Conservation (phyloP, 2,329 filamentous ascomycete species). For the Onygenales sp. region DNA sequence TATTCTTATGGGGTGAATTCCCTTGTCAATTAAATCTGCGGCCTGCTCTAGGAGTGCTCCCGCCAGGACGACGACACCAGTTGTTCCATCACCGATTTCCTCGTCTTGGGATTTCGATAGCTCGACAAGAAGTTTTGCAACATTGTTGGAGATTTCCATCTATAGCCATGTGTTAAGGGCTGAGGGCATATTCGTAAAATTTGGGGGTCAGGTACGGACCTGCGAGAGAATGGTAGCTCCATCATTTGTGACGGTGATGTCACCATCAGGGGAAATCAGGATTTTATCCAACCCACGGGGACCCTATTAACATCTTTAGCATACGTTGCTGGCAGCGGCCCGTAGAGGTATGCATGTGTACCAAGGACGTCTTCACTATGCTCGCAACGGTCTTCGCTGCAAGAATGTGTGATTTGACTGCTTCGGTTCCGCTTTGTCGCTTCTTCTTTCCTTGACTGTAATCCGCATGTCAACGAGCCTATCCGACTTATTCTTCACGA, state of each 20-base stretch:
- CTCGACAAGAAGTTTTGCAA: conserved; percentile 92
- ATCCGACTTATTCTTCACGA: background rate
- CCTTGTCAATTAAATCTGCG: conserved; percentile 97
- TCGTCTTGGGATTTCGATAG: conserved; percentile 98
- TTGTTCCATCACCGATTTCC: conserved; percentile 97
- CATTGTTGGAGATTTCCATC: conserved; percentile 99
- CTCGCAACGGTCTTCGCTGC: conserved; percentile 92
- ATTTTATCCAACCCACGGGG: conserved; percentile 98
- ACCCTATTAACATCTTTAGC: conserved; percentile 40
- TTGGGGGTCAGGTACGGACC: conserved; percentile 25
- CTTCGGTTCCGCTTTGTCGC: conserved; percentile 91
- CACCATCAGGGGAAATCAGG: conserved; percentile 93
- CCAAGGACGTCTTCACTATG: conserved; percentile 92
- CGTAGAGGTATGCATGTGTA: conserved; percentile 24
- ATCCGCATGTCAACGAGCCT: conserved; percentile 18
- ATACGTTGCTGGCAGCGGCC: background rate
- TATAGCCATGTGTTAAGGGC: conserved; percentile 26
- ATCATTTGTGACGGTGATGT: conserved; percentile 99
- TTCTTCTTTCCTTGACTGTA: conserved; percentile 91
- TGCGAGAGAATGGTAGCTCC: conserved; percentile 91
- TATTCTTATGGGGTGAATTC: conserved; percentile 97
- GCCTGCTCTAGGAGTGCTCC: conserved; percentile 93
- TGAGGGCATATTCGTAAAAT: background rate
- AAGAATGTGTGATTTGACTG: conserved; percentile 96
- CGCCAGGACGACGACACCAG: conserved; percentile 90